Base-by-base conservation (phyloP, 768 basidiomycete species). In the Roridomyces roridus region DNA sequence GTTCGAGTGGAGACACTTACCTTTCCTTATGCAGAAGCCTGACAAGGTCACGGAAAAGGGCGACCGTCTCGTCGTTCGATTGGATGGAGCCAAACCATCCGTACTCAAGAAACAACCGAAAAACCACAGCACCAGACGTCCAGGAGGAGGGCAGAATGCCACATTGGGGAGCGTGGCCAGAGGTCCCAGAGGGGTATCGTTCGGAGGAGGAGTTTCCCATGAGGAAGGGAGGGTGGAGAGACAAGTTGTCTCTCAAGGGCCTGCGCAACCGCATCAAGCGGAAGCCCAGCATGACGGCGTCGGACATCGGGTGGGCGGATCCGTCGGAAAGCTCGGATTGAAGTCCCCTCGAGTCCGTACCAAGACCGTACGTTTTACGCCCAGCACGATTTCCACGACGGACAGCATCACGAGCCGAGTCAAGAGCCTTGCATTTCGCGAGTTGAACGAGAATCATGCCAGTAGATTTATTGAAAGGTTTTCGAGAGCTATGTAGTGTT, bases 151-250 rank as follows among this genome's bases (percentile, higher is more conserved):
- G 14, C 10, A 34, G 31, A 20, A 10, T 17, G 35, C 47, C n/a
- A 34, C 43, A 24, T 24, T 17, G 43, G 50, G 21, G 15, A 18
- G 24, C 29, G 14, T 25, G 23, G 36, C 7, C 17, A 11, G 40
- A 21, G 23, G 12, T 31, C 24, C 18, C 15, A 28, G 36, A 18
- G 51, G 40, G 36, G 29, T 31, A 37, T 31, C 21, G 43, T 37
- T 61, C 55, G 10, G 60, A 62, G 21, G 61, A 62, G n/a, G 61
- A 59, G 56, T 62, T 62, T 40, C 61, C 61, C 31, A 62, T 55
- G 44, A n/a, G 57, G 41, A 59, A 51, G 17, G 17, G 40, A 37
- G 46, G 55, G 9, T 62, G 61, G 61, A 26, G 37, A 34, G 35
- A 51, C n/a, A 62, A 46, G 29, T 37, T 62, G 31, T 34, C 31